Base-by-base conservation (phyloP, 2,329 filamentous ascomycete genomes). In the Fusarium nanum region DNA sequence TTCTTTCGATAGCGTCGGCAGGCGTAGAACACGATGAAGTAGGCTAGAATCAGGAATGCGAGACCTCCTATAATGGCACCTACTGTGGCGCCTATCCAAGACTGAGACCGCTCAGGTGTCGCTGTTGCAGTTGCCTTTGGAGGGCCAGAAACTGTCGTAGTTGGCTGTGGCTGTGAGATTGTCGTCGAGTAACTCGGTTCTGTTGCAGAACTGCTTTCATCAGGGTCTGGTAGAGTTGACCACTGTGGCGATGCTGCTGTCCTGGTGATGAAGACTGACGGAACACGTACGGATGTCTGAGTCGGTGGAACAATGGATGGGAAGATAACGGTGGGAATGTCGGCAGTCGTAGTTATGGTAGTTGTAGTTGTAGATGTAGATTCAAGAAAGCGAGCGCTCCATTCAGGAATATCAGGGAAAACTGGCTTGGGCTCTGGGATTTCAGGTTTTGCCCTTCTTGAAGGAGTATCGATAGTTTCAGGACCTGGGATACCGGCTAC, bases 211-310 rank as follows among this genome's bases (percentile, higher is more conserved):
- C 28, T 55, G 3, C 7, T 13, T 5, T 50, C 40, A 8, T 56
- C 54, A 3, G 66, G 41, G 2, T 40, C 20, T 28, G 46, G 37
- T 6, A 66, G 32, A 34, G 52, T 61, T 22, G 56, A 44, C 37
- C 52, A 60, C 8, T 27, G 22, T 6, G 45, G n/a, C 1, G 20
- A 16, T 2, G 52, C 28, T 23, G 40, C n/a, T 4, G 66, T 58
- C 13, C 45, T 45, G 13, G 56, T 63, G 11, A 62, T 56, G 3
- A 20, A 23, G 20, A 48, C 41, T 14, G 52, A 32, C 1, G 67
- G n/a, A n/a, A 62, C 45, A 13, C 8, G 47, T 6, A 23, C 16
- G 9, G 34, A 28, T 18, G 32, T 25, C 1, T 14, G n/a, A 10
- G 37, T 42, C 37, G 34, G 18, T n/a, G 34, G 34, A 37, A 37